These are phyloP conservation scores for Helianthus annuus DNA, from an alignment of 129 eudicot species.

Conservation along the genomic window DNA sequence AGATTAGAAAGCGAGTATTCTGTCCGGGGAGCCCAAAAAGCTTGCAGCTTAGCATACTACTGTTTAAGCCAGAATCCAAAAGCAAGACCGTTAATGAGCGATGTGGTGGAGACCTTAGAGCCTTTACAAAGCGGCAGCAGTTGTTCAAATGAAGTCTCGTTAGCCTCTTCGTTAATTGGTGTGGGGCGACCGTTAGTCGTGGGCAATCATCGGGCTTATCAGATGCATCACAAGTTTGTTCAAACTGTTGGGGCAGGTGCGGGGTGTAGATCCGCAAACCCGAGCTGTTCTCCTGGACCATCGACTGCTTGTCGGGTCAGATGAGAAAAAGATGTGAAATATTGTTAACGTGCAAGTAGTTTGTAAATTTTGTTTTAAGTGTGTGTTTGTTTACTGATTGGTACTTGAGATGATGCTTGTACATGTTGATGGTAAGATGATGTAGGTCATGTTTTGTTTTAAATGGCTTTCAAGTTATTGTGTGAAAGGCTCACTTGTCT, in stretches of 20 bases:
- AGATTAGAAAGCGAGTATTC: conserved; percentile 83
- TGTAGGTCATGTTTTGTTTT: conserved; percentile 37
- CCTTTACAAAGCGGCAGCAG: conserved; percentile 67
- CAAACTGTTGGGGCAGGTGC: conserved; percentile 64
- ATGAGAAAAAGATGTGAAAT: conserved; percentile 39
- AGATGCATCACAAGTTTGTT: conserved; percentile 58
- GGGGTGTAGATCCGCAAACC: conserved; percentile 75
- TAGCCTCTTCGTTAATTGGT: conserved; percentile 29
- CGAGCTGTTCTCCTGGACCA: conserved; percentile 78
- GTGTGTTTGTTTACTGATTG: conserved; percentile 25
- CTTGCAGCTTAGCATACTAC: conserved; percentile 88
- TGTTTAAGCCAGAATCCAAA: conserved; percentile 96
- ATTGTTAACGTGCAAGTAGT: conserved; percentile 18
- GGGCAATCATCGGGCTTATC: conserved; percentile 32
- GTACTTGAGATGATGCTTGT: conserved; percentile 32
- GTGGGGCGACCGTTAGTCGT: conserved; percentile 37
- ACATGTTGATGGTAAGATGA: conserved; percentile 37
- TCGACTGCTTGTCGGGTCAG: conserved; percentile 84
- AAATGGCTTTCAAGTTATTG: conserved; percentile 14
- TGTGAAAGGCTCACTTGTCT: not conserved
- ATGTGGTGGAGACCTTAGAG: conserved; percentile 90
- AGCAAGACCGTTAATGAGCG: conserved; percentile 94
- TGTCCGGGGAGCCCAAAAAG: conserved; percentile 78
- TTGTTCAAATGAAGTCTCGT: conserved; percentile 46
- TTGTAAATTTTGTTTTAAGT: conserved; percentile 36